These are phyloP conservation scores for Claviceps maximensis DNA, from an alignment of 2,329 filamentous ascomycete genomes.

Conservation along the genomic window DNA sequence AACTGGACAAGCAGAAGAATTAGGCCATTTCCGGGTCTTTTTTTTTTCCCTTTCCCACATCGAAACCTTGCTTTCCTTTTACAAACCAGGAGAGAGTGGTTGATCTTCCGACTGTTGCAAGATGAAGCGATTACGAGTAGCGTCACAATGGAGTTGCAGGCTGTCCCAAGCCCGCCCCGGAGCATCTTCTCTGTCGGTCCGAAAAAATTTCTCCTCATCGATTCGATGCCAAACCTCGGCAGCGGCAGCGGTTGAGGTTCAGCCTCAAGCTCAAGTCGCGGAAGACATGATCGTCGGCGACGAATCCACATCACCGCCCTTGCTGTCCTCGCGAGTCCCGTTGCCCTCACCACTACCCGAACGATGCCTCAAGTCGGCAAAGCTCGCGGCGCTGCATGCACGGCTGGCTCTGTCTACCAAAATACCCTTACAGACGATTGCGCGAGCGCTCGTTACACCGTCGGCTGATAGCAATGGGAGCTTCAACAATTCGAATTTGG, in stretches of 20 bases:
- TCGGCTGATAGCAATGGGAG: slow-evolving; percentile 66
- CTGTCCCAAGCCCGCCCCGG: slow-evolving; percentile 24
- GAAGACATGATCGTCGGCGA: slow-evolving; percentile 9
- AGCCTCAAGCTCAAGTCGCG: slow-evolving; percentile 5
- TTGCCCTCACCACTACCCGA: slow-evolving; percentile 61
- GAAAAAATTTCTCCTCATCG: slow-evolving; percentile 14
- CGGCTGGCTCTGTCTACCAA: slow-evolving; percentile 70
- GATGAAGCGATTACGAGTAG: slow-evolving; percentile 29
- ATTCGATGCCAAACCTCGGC: slow-evolving; percentile 23
- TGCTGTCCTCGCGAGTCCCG: slow-evolving; percentile 12
- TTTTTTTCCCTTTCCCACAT: not conserved
- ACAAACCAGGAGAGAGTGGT: not conserved
- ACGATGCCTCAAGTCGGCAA: slow-evolving; percentile 60
- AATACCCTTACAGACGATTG: slow-evolving; percentile 75
- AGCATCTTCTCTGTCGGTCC: slow-evolving; percentile 11
- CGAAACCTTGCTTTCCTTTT: not conserved
- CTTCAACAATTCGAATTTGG: slow-evolving; percentile 83
- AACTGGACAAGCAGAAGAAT: not conserved
- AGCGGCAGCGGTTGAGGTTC: slow-evolving; percentile 13
- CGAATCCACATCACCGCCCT: slow-evolving; percentile 7
- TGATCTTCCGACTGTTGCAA: not conserved
- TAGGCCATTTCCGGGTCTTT: not conserved
- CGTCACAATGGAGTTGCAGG: slow-evolving; percentile 25
- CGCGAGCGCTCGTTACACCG: slow-evolving; percentile 69
- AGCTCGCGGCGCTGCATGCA: slow-evolving; percentile 84